Evolutionary conservation across 2,329 filamentous ascomycete species (phyloP).

Genomic region (Arthrobotrys iridis): DNA sequence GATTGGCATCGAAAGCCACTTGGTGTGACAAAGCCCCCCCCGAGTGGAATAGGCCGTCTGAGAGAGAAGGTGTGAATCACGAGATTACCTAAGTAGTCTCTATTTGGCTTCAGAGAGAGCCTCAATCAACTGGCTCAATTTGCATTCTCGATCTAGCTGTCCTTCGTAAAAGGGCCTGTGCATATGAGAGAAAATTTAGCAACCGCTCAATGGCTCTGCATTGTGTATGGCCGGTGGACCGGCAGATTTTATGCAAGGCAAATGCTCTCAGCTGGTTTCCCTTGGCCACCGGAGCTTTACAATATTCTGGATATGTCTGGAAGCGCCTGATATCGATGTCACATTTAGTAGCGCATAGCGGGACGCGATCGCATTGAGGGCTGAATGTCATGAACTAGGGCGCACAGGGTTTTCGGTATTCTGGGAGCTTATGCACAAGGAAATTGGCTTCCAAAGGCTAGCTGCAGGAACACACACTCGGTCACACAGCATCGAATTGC

Average conservation of each 20-base stretch:
- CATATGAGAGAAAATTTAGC: neutral
- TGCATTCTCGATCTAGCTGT: neutral
- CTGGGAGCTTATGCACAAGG: constrained; percentile 26
- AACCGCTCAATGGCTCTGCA: neutral
- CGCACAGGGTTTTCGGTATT: constrained; percentile 11
- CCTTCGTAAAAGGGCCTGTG: neutral
- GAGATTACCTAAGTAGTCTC: constrained; percentile 27
- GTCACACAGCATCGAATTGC: constrained; percentile 36
- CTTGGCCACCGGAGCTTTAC: constrained; percentile 1
- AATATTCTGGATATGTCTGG: constrained; percentile 6
- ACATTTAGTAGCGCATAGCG: constrained; percentile 14
- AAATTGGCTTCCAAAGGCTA: constrained; percentile 37
- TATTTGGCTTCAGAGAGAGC: constrained; percentile 40
- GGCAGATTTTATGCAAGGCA: neutral
- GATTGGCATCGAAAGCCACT: constrained; percentile 22
- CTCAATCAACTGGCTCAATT: neutral
- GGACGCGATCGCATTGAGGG: neutral
- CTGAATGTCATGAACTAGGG: too few relatives aligned
- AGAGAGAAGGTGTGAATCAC: neutral
- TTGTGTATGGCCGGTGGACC: too few relatives aligned
- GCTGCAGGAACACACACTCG: constrained; percentile 30
- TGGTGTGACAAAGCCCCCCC: constrained; percentile 10
- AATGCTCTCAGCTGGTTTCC: neutral
- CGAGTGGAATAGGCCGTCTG: constrained; percentile 5
- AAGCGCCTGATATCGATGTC: constrained; percentile 26